Evolutionary conservation across 1,284 basidiomycete species (phyloP).

Genomic region (Microbotryum intermedium): DNA sequence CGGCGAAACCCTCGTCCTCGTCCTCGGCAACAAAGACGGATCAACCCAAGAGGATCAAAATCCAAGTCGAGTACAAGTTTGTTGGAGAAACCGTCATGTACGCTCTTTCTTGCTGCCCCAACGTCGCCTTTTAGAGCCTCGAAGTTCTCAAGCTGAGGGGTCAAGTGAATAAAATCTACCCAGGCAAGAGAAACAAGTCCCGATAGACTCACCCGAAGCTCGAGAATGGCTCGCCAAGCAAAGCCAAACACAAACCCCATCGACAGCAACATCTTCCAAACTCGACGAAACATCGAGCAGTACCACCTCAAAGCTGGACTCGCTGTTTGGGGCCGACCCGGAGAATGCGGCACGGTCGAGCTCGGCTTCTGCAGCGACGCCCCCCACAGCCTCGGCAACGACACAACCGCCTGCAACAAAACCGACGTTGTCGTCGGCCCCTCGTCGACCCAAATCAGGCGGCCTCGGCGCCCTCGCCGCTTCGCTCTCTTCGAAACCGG

Average conservation of each 20-base stretch:
- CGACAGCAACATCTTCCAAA: background rate
- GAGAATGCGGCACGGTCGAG: constrained; percentile 47
- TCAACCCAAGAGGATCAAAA: constrained; percentile 46
- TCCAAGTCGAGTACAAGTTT: constrained; percentile 59
- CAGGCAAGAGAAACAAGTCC: constrained; percentile 63
- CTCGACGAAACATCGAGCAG: background rate
- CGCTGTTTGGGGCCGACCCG: constrained; percentile 60
- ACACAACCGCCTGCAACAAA: background rate
- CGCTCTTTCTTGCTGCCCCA: no score
- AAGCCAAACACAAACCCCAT: constrained; percentile 29
- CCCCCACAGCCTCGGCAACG: background rate
- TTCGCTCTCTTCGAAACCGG: constrained; percentile 54
- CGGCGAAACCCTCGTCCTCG: background rate
- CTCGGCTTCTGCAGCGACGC: background rate
- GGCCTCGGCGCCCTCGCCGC: constrained; percentile 55
- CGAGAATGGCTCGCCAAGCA: constrained; percentile 58
- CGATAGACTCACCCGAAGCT: constrained; percentile 60
- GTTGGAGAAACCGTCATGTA: constrained; percentile 64
- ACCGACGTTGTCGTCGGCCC: background rate
- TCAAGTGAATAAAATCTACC: background rate
- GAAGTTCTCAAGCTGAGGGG: background rate
- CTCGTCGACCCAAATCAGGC: constrained; percentile 34
- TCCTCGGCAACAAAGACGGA: background rate
- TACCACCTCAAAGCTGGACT: constrained; percentile 57
- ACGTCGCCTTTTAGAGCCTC: no score